Evolutionary conservation across 352 stramenopile genomes (phyloP).

Genomic region (Phytopythium kandeliae): DNA sequence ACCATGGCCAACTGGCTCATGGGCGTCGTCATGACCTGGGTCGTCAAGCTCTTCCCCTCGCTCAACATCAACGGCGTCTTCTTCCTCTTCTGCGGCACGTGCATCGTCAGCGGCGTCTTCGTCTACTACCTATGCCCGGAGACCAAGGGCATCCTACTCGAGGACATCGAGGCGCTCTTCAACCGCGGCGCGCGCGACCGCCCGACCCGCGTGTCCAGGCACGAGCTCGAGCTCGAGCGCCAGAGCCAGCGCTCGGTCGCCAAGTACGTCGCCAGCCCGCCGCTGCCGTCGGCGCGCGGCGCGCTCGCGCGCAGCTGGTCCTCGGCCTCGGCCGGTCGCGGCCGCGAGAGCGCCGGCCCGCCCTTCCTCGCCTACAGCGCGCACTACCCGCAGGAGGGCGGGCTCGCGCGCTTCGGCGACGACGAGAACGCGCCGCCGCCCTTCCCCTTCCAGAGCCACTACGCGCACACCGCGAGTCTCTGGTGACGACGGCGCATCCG

Average conservation of each 20-base stretch:
- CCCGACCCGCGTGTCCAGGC: too few species aligned
- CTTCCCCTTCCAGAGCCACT: slow-evolving; percentile 5
- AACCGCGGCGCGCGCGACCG: too few species aligned
- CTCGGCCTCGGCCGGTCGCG: slow-evolving; percentile 9
- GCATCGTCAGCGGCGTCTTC: slow-evolving; percentile 22
- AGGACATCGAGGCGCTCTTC: slow-evolving; percentile 27
- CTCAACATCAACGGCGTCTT: slow-evolving; percentile 36
- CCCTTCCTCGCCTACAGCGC: slow-evolving; percentile 1
- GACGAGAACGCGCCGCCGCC: slow-evolving; percentile 5
- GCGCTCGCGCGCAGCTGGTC: slow-evolving; percentile 9
- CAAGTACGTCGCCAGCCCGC: slow-evolving; percentile 6
- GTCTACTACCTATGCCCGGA: slow-evolving; percentile 35
- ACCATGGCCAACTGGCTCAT: slow-evolving; percentile 34
- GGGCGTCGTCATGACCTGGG: slow-evolving; percentile 24
- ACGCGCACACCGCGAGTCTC: slow-evolving; percentile 1
- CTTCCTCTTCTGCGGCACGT: slow-evolving; percentile 34
- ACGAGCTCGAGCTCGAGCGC: slow-evolving; percentile 8
- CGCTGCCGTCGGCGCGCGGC: slow-evolving; percentile 17
- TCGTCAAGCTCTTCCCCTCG: slow-evolving; percentile 25
- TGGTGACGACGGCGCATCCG: too few species aligned
- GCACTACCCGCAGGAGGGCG: slow-evolving; percentile 6
- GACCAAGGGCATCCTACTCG: slow-evolving; percentile 24
- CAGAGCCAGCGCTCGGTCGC: not conserved
- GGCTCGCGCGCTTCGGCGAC: slow-evolving; percentile 1
- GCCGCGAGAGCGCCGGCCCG: slow-evolving; percentile 2